Base-by-base conservation (phyloP, 768 basidiomycete species). In the Fomitopsis serialis region DNA sequence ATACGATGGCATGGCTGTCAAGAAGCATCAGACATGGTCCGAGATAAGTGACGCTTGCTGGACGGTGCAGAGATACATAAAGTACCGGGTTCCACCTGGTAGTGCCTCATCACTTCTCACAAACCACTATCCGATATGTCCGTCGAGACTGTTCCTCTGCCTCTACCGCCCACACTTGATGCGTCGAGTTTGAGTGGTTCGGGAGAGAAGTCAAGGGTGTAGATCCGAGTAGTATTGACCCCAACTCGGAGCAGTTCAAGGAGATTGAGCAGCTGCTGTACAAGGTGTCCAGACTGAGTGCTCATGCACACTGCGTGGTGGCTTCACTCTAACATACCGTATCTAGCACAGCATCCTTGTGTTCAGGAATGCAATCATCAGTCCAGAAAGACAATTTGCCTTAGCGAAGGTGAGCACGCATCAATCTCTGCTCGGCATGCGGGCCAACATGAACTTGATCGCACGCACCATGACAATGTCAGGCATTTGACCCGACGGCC, bases 341-440 rank as follows among this genome's bases (percentile, higher is more conserved):
- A 44, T 23, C 35, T 53, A 89, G 85, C 75, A 90, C 58, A 76
- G 78, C 29, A 74, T 74, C 24, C 75, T 91, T 35, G 70, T 91
- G 48, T 91, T 91, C 71, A 76, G 84, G 53, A 66, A 84, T 60
- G 76, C 77, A 34, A 66, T 74, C 22, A 63, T 90, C 34, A 78
- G 80, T 7, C 87, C 89, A 0, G 85, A 89, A 64, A 79, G 85
- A 59, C 89, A 90, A 64, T 89, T 87, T 66, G 77, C 79, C 15
- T 66, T 91, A 52, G 89, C 87, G 10, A 88, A 89, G 77, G 87
- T 84, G 57, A 48, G 72, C 57, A 4, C n/a, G n/a, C n/a, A n/a
- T n/a, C n/a, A n/a, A n/a, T n/a, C n/a, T n/a, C n/a, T n/a, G n/a
- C n/a, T n/a, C n/a, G n/a, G n/a, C n/a, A n/a, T n/a, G n/a, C n/a